These are phyloP conservation scores for Metschnikowia bowlesiae DNA, from an alignment of 805 yeast genomes.

Conservation along the genomic window DNA sequence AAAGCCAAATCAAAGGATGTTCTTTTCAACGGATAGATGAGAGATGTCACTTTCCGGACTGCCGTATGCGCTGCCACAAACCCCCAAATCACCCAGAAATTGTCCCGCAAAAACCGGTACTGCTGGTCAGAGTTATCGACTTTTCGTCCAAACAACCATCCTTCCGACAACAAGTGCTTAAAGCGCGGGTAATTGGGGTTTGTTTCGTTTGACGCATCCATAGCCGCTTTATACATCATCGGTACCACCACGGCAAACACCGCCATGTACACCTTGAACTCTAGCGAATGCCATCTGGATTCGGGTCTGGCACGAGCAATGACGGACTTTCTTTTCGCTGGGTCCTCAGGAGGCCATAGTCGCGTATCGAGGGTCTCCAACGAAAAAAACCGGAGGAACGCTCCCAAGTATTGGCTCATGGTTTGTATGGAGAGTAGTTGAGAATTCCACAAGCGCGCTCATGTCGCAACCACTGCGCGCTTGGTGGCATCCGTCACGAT, in stretches of 20 bases:
- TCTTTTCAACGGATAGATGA: constrained; percentile 29
- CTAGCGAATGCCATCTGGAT: constrained; percentile 72
- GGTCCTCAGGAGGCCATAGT: constrained; percentile 37
- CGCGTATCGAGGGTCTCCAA: constrained; percentile 52
- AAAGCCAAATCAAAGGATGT: constrained; percentile 66
- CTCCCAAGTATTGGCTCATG: constrained; percentile 5
- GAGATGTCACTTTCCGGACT: constrained; percentile 38
- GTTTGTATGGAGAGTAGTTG: background rate
- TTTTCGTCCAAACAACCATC: constrained; percentile 88
- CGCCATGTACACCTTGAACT: constrained; percentile 64
- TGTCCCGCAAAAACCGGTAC: constrained; percentile 81
- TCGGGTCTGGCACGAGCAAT: constrained; percentile 32
- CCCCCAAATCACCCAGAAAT: constrained; percentile 57
- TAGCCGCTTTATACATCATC: constrained; percentile 73
- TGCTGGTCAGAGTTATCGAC: constrained; percentile 93
- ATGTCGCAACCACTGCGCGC: background rate
- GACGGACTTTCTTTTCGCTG: constrained; percentile 27
- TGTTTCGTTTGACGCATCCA: constrained; percentile 70
- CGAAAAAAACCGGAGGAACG: constrained; percentile 38
- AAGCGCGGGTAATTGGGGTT: constrained; percentile 70
- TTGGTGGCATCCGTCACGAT: background rate
- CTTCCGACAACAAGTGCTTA: constrained; percentile 59
- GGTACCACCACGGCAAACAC: constrained; percentile 73
- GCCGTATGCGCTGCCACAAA: constrained; percentile 52
- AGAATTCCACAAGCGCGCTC: background rate